Base-by-base conservation (phyloP, 2,329 filamentous ascomycete species). In the Apiospora phragmitis region DNA sequence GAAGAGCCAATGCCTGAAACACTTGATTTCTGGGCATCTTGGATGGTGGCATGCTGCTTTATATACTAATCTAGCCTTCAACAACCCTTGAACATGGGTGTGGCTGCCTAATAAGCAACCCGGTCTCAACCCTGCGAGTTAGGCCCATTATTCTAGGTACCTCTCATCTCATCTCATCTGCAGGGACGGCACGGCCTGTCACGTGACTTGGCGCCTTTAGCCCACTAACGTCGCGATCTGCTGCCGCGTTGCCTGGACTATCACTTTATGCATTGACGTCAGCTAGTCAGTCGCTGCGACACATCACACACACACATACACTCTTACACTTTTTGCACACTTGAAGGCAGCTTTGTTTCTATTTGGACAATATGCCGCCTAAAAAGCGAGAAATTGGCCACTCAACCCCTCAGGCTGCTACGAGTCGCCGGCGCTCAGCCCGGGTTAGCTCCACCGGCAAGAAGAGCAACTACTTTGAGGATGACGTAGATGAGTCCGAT, bases 401-500 rank as follows among this genome's bases (percentile, higher is more conserved):
- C 32, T 32, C 45, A 14, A 77, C 78, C 1, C 71, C 77, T 8
- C 79, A 78, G 18, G 72, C 78, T 4, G 75, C 21, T 18, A 35
- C 55, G 18, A 35, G 32, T 21, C 76, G 29, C 77, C 80, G 70
- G 68, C 68, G 84, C 68, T 89, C 87, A 7, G 76, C 80, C 29
- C 86, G 87, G 62, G 76, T 85, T 47, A 83, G 79, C 76, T 83
- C 82, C 35, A 80, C 82, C 1, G 77, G 73, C 26, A 80, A 83
- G 73, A 88, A 83, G 80, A 89, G 86, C 79, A 79, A 78, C 24
- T 89, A 89, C 76, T 88, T 88, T 75, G 86, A 87, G 70, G 76
- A 72, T 68, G 75, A 79, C 14, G 77, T 68, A 59, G 65, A 69
- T 65, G 71, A 71, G 38, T 69, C 68, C 14, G 71, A 71, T 7